These are phyloP conservation scores for Diaporthe helianthi DNA, from an alignment of 2,329 filamentous ascomycete species.

Conservation along the genomic window DNA sequence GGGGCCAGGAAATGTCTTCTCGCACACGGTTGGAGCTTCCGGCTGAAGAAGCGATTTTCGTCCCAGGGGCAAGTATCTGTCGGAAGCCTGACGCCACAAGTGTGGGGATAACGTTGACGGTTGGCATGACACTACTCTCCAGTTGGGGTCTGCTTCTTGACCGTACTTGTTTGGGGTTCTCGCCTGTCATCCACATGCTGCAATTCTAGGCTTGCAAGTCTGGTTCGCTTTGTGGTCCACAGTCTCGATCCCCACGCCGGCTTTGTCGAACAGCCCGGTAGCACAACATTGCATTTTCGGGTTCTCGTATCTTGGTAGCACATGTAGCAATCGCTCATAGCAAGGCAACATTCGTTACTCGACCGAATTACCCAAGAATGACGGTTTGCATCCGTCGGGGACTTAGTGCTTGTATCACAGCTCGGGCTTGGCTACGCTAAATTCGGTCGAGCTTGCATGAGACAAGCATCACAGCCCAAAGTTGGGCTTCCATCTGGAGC, in stretches of 20 bases:
- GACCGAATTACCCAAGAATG: background rate
- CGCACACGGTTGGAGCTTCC: background rate
- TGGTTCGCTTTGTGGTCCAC: background rate
- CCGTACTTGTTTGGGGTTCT: background rate
- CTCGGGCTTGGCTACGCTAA: conserved; percentile 15
- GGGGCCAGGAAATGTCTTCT: background rate
- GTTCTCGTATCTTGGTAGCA: conserved; percentile 18
- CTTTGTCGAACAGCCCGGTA: background rate
- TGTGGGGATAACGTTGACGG: background rate
- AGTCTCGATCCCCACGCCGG: background rate
- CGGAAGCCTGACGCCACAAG: background rate
- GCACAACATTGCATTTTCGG: background rate
- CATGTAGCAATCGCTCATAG: background rate
- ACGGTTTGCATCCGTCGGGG: conserved; percentile 8
- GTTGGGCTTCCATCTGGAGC: background rate
- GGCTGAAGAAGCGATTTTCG: background rate
- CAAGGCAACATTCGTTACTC: background rate
- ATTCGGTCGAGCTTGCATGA: conserved; percentile 21
- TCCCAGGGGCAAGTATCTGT: background rate
- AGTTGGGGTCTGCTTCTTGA: background rate
- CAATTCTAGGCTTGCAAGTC: background rate
- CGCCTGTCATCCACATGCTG: background rate
- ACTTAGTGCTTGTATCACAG: conserved; percentile 18
- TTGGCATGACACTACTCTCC: background rate
- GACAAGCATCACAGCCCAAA: conserved; percentile 21